phyloP scores from a whole-genome alignment of 257 asterid genomes.

The Anisodus acutangulus region DNA sequence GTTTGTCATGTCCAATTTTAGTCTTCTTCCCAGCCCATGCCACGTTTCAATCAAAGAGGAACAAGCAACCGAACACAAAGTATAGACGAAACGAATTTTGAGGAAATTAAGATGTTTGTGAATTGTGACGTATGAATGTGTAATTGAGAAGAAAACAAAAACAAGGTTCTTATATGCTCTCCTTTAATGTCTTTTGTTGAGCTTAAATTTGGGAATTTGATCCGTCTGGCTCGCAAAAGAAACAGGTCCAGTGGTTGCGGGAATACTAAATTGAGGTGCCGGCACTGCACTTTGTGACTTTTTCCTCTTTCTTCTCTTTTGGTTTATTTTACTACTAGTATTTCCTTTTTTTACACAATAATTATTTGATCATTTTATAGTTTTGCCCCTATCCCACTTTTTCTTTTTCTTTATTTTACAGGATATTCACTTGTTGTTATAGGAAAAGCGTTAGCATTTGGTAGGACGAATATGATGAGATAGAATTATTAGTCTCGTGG shows the following conservation, averaged over 20 bases:
- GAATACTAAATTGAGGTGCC: neutral
- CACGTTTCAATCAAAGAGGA: conserved; percentile 26
- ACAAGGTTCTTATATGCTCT: neutral
- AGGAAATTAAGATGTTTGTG: neutral
- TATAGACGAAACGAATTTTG: neutral
- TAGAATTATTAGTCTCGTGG: too few relatives aligned
- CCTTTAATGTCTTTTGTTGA: neutral
- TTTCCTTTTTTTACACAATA: neutral
- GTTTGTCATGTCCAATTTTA: conserved; percentile 46
- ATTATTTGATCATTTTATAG: neutral
- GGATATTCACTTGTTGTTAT: too few relatives aligned
- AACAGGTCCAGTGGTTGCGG: neutral
- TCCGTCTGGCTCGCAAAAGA: neutral
- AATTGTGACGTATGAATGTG: neutral
- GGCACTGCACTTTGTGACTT: neutral
- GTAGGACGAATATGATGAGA: too few relatives aligned
- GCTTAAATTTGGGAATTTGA: conserved; percentile 10
- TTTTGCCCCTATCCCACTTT: neutral
- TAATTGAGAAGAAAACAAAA: neutral
- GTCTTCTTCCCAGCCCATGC: conserved; percentile 23
- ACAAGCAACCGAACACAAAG: neutral
- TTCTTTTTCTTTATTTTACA: neutral
- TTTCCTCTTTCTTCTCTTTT: neutral
- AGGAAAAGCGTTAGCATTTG: too few relatives aligned
- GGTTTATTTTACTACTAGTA: neutral